Percentiles rank a stretch among this genome's conserved stretches.
These are phyloP conservation scores for Ceratocystis papillata DNA, from an alignment of 2,329 filamentous ascomycete genomes.

Conservation along the genomic window DNA sequence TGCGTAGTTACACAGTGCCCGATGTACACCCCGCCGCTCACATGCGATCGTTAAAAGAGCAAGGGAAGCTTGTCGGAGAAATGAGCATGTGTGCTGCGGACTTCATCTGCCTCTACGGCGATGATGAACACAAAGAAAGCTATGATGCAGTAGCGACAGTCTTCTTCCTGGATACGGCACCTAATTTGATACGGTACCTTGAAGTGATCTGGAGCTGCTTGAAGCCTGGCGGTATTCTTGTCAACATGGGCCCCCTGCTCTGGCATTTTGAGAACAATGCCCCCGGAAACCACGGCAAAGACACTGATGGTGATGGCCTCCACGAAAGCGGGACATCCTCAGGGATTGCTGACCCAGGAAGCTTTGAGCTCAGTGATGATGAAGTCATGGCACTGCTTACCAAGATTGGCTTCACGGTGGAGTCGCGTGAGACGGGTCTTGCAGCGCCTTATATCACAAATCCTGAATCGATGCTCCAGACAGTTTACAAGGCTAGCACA, in stretches of 20 bases:
- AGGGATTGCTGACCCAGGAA: constrained; percentile 80
- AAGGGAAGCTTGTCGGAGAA: constrained; percentile 38
- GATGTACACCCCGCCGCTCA: constrained; percentile 62
- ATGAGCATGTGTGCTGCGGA: constrained; percentile 94
- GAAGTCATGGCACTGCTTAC: constrained; percentile 71
- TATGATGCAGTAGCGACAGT: constrained; percentile 82
- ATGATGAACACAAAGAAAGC: constrained; percentile 45
- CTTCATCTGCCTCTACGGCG: constrained; percentile 75
- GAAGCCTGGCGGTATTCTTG: constrained; percentile 63
- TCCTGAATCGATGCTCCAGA: constrained; percentile 71
- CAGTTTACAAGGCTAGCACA: constrained; percentile 64
- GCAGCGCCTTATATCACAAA: constrained; percentile 82
- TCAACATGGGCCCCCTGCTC: constrained; percentile 81
- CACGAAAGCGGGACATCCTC: constrained; percentile 41
- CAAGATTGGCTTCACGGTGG: constrained; percentile 64
- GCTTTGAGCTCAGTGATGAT: constrained; percentile 79
- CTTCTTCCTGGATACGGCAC: constrained; percentile 96
- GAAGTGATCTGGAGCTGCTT: constrained; percentile 72
- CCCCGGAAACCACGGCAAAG: constrained; percentile 45
- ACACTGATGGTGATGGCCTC: constrained; percentile 42
- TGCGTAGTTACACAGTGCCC: constrained; percentile 62
- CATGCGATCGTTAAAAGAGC: constrained; percentile 32
- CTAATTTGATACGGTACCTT: constrained; percentile 82
- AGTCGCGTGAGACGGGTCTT: constrained; percentile 48
- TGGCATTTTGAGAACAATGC: constrained; percentile 88